A percentile compares a stretch with the other conserved stretches of the same genome.
These are phyloP conservation scores for Podosphaera xanthii DNA, from an alignment of 2,329 filamentous ascomycete species.

Conservation along the genomic window DNA sequence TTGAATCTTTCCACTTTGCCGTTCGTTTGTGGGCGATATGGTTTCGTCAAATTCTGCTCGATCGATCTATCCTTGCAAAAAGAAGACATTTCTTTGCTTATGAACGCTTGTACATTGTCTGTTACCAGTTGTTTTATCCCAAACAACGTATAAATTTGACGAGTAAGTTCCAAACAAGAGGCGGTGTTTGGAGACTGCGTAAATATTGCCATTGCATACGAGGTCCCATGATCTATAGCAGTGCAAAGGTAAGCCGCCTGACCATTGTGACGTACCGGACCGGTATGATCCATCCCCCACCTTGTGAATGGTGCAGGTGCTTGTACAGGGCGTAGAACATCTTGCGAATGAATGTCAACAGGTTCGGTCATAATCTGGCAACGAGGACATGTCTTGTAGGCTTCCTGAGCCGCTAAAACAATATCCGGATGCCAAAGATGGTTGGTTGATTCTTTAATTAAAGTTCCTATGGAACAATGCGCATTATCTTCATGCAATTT, in stretches of 20 bases:
- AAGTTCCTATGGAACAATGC: not conserved
- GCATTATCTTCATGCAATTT: not conserved
- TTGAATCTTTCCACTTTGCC: conserved; percentile 1
- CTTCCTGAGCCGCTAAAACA: not conserved
- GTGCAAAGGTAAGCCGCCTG: not conserved
- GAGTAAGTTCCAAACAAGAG: not conserved
- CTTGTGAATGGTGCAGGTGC: not conserved
- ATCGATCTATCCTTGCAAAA: conserved; percentile 1
- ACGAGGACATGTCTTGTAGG: not conserved
- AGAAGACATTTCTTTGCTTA: not conserved
- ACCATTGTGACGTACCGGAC: not conserved
- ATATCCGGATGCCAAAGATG: too few relatives aligned
- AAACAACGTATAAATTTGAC: not conserved
- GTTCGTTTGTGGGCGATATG: not conserved
- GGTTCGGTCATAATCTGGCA: not conserved
- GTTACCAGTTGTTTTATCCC: not conserved
- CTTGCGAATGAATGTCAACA: not conserved
- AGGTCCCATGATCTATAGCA: not conserved
- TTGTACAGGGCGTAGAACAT: not conserved
- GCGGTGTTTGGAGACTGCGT: not conserved
- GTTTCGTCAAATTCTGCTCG: not conserved
- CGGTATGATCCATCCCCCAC: not conserved
- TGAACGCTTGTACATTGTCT: not conserved
- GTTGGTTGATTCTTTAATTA: not conserved
- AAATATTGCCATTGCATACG: not conserved